Conservation (phyloP, 2,329 filamentous ascomycete species). For the Mariannaea sp. region DNA sequence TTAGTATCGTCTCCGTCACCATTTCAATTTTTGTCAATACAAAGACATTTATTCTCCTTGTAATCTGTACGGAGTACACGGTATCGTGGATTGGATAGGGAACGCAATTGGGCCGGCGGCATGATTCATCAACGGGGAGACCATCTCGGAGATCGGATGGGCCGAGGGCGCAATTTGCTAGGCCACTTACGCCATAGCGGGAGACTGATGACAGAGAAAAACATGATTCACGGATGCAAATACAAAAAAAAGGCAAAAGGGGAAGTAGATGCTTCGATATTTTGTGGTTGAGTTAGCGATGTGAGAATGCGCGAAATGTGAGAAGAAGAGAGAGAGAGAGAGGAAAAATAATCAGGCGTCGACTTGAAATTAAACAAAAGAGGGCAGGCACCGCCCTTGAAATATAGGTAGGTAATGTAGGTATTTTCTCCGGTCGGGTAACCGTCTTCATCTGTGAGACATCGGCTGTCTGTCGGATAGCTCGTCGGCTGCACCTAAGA, state of each 20-base stretch:
- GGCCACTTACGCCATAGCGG: slow-evolving; percentile 17
- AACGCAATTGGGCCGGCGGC: neutral
- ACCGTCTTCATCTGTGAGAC: slow-evolving; percentile 11
- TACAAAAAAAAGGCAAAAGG: neutral
- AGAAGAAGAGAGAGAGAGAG: neutral
- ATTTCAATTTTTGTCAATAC: too few species aligned
- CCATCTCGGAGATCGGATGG: slow-evolving; percentile 8
- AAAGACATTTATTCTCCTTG: too few species aligned
- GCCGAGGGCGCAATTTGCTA: slow-evolving; percentile 15
- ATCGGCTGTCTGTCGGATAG: slow-evolving; percentile 9
- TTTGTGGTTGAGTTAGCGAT: neutral
- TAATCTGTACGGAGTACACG: neutral
- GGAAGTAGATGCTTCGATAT: neutral
- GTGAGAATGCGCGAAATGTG: neutral
- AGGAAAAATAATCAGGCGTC: neutral
- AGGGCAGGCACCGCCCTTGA: neutral
- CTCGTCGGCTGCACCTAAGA: slow-evolving; percentile 7
- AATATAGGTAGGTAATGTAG: too few species aligned
- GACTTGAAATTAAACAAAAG: neutral
- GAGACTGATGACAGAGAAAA: neutral
- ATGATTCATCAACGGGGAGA: slow-evolving; percentile 16
- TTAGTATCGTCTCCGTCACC: too few species aligned
- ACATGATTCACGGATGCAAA: neutral
- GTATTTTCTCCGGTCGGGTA: slow-evolving; percentile 5
- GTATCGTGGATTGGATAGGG: neutral